phyloP scores from a whole-genome alignment of 176 grass and related monocot species.

The Hsuehochloa calcarea region DNA sequence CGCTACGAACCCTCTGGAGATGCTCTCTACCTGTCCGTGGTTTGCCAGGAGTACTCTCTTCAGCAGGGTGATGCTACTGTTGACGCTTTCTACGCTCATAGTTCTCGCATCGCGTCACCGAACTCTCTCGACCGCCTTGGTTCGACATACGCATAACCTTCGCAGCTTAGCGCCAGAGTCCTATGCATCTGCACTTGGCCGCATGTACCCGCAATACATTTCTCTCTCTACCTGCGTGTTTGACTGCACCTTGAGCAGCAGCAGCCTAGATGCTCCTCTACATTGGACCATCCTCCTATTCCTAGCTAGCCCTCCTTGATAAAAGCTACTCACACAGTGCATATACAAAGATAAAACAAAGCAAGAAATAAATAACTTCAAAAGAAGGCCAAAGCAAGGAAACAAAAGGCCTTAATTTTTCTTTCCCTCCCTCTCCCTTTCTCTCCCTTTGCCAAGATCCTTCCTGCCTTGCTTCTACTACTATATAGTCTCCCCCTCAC shows the following conservation, averaged over 20 bases:
- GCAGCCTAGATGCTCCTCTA: constrained; percentile 62
- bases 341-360: constrained; percentile 16
- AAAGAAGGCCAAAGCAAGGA: constrained; percentile 6
- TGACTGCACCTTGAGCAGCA: constrained; percentile 29
- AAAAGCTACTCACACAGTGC: constrained; percentile 37
- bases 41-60: too few species aligned
- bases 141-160: background rate
- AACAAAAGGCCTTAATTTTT: constrained; percentile 44
- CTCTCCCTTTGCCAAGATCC: constrained; percentile 38
- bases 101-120: too few species aligned
- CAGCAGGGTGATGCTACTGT: too few species aligned
- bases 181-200: constrained; percentile 23
- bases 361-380: constrained; percentile 7
- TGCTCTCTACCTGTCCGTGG: too few species aligned
- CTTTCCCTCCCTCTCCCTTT: background rate
- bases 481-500: constrained; percentile 48
- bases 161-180: background rate
- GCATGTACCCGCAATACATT: background rate
- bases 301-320: constrained; percentile 33
- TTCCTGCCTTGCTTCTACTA: constrained; percentile 41
- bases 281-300: constrained; percentile 41
- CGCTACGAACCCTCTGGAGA: too few species aligned
- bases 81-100: too few species aligned
- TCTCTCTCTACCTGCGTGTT: constrained; percentile 46
- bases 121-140: too few species aligned